Conservation (phyloP, 768 basidiomycete species). For the Suillus variegatus region DNA sequence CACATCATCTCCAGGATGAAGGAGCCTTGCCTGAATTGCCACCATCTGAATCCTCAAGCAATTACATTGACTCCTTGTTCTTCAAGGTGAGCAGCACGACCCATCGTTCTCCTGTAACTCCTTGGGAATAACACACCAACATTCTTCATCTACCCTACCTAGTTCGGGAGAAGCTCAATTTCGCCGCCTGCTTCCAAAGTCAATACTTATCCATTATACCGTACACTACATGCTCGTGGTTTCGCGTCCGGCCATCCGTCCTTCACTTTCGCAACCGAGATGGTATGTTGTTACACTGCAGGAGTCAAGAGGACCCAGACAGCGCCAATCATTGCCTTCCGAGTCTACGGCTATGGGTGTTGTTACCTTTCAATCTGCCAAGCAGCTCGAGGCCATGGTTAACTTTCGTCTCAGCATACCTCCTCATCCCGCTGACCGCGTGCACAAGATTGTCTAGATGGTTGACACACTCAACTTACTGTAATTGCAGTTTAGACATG, state of each 20-base stretch:
- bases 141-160: conserved; percentile 38
- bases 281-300: conserved; percentile 31
- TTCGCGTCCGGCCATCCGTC: conserved; percentile 34
- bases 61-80: conserved; percentile 18
- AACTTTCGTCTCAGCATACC: conserved; percentile 37
- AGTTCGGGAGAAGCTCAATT: conserved; percentile 41
- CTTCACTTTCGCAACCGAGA: conserved; percentile 33
- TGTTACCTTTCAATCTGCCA: conserved; percentile 37
- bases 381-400: conserved; percentile 29
- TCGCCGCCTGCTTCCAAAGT: conserved; percentile 21
- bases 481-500: too few species aligned
- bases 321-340: conserved; percentile 31
- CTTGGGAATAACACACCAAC: conserved; percentile 34
- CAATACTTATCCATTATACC: conserved; percentile 38
- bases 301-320: conserved; percentile 31
- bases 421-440: conserved; percentile 38
- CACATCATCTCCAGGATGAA: conserved; percentile 17
- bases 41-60: conserved; percentile 41
- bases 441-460: conserved; percentile 9
- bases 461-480: too few species aligned
- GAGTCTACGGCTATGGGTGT: conserved; percentile 37
- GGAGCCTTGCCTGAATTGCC: conserved; percentile 32
- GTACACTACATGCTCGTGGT: conserved; percentile 36
- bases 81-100: too few species aligned
- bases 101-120: conserved; percentile 14